Base-by-base conservation (phyloP, 2,329 filamentous ascomycete genomes). In the Sclerotinia borealis region DNA sequence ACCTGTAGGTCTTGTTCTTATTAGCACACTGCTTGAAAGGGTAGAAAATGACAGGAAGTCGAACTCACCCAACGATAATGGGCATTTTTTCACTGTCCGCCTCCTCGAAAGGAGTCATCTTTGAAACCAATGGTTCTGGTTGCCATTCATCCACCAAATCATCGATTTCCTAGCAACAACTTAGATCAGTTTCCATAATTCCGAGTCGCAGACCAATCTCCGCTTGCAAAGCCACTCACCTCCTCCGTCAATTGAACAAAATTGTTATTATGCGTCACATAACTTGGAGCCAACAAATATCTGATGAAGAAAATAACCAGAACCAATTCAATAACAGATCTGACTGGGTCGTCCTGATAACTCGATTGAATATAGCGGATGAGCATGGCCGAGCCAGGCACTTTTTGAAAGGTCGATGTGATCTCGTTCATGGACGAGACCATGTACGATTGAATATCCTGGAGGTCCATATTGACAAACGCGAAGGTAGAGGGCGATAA, bases 121-220 rank as follows among this genome's bases (percentile, higher is more conserved):
- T 81, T 6, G 87, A 81, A 31, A 97, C 93, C 49, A 99, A 83
- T 17, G 95, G 93, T 77, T 99, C 95, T 0, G 95, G 96, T 9
- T 87, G 89, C 95, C 95, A 99, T 70, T 99, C 95, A 63, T 96
- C 93, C 49, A 99, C 90, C 64, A 99, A 79, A 73, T 99, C 95
- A 73, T 99, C 95, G 70, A 99, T 96, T 79, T 99, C 95, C 85
- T 86, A 64, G 60, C 39, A 43, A 6, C 39, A 36, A 37, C 70
- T 45, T 69, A 65, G 27, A 45, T 37, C 29, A 60, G 34, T 36
- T 13, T 25, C n/a, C 19, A 25, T 34, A 1, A 36, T 27, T 37
- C 25, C 27, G 34, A 41, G 15, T 37, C 15, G 34, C 52, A 52
- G 9, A 59, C n/a, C 27, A 25, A 58, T 36, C 29, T 25, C 13